These are phyloP conservation scores for Pseudocercospora vitis DNA, from an alignment of 2,329 filamentous ascomycete genomes.

Conservation along the genomic window DNA sequence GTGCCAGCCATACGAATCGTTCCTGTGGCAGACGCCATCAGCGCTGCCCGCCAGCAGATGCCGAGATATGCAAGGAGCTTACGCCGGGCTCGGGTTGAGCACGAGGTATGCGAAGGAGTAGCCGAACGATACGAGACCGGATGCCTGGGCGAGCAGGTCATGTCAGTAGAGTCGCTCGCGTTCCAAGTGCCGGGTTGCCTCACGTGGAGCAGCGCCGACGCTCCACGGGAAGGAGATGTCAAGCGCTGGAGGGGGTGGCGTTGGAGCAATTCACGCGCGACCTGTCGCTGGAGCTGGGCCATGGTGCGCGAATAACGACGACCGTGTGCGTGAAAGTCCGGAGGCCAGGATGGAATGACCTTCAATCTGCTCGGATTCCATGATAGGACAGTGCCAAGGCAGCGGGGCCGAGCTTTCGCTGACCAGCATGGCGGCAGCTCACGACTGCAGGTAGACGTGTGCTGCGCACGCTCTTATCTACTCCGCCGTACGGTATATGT, in stretches of 20 bases:
- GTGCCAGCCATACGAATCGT: conserved; percentile 65
- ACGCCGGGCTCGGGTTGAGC: conserved; percentile 40
- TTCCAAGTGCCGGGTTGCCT: neutral
- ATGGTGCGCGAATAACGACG: neutral
- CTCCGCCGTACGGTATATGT: no score
- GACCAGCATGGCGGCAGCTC: no score
- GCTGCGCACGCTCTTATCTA: no score
- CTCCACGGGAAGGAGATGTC: conserved; percentile 61
- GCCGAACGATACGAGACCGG: conserved; percentile 48
- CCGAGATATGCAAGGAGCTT: conserved; percentile 17
- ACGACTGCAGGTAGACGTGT: no score
- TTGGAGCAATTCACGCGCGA: conserved; percentile 34
- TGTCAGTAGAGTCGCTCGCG: conserved; percentile 1
- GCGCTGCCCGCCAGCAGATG: conserved; percentile 1
- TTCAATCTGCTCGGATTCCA: no score
- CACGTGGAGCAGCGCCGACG: conserved; percentile 64
- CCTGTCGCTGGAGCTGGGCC: conserved; percentile 4
- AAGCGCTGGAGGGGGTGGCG: conserved; percentile 66
- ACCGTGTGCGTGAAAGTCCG: neutral
- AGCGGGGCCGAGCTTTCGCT: no score
- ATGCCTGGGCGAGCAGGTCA: conserved; percentile 25
- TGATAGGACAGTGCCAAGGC: no score
- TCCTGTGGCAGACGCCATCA: conserved; percentile 42
- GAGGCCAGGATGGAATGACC: no score
- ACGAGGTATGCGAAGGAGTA: conserved; percentile 46